Conservation (phyloP, 495 filamentous ascomycete species). For the Daldinia decipiens region DNA sequence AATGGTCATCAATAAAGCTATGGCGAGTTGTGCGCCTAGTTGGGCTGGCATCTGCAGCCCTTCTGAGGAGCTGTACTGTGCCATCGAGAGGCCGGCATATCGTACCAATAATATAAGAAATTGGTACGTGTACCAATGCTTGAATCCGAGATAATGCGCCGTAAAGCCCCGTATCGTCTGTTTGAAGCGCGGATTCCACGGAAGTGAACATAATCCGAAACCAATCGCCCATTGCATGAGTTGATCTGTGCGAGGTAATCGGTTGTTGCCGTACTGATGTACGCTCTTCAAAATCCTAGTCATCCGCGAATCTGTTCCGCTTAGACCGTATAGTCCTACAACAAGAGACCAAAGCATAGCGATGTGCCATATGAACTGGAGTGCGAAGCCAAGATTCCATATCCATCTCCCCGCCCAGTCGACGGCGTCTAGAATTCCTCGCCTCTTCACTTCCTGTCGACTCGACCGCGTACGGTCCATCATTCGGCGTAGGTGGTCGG, state of each 20-base stretch:
- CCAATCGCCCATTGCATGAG: slow-evolving; percentile 61
- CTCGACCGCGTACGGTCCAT: slow-evolving; percentile 70
- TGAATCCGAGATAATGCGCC: slow-evolving; percentile 70
- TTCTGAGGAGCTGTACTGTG: slow-evolving; percentile 57
- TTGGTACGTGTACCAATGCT: slow-evolving; percentile 76
- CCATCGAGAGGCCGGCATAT: slow-evolving; percentile 61
- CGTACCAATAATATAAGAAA: slow-evolving; percentile 68
- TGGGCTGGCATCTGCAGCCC: slow-evolving; percentile 51
- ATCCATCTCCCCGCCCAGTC: slow-evolving; percentile 58
- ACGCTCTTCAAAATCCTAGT: slow-evolving; percentile 47
- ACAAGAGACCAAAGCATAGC: slow-evolving; percentile 45
- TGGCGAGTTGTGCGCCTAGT: slow-evolving; percentile 65
- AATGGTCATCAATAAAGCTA: slow-evolving; percentile 62
- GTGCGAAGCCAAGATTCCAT: slow-evolving; percentile 63
- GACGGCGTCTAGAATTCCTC: slow-evolving; percentile 63
- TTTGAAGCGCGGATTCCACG: slow-evolving; percentile 81
- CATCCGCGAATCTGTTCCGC: slow-evolving; percentile 31
- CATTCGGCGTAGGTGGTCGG: slow-evolving; percentile 77
- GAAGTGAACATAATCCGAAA: slow-evolving; percentile 66
- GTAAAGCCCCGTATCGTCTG: slow-evolving; percentile 70
- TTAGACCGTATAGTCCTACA: slow-evolving; percentile 23
- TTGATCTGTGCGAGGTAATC: slow-evolving; percentile 47
- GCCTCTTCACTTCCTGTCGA: slow-evolving; percentile 52
- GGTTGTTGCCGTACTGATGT: slow-evolving; percentile 40
- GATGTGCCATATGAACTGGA: slow-evolving; percentile 64